Base-by-base conservation (phyloP, 2,329 filamentous ascomycete species). In the Aspergillus versicolor region DNA sequence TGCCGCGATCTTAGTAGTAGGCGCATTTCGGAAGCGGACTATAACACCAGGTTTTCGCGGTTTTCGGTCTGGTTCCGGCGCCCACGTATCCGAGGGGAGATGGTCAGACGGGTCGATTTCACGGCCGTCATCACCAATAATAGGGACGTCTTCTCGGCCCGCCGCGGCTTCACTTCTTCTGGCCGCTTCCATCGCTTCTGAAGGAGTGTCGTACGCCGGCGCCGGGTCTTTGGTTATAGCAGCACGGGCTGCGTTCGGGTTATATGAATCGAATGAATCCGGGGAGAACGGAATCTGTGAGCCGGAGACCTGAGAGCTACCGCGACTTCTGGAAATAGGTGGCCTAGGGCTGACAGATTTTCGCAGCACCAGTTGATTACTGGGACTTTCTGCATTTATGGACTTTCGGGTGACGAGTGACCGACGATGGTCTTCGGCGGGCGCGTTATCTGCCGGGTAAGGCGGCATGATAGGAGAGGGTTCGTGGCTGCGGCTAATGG, bases 71-170 rank as follows among this genome's bases (percentile, higher is more conserved):
- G 85, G 85, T 65, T 88, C 85, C 1, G 85, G 85, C 0, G 85
- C 85, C 85, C 85, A 88, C 2, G 83, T 84, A 60, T 86, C 82
- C 3, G 85, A 78, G 1, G 85, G 85, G 2, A 88, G 76, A 66
- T 88, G 84, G 67, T 88, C 85, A 0, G 84, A 86, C 4, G 85
- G 85, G 69, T 88, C 85, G 63, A 88, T 86, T 55, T 85, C 81
- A 34, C 84, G 79, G 15, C 85, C 85, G 66, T 86, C 83, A 65
- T 84, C 84, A 17, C 82, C 84, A 43, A 87, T 83, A 54, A 88
- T 86, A 7, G 85, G 84, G 2, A 81, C 82, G 40, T 80, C 70
- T 43, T 81, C 77, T 21, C 79, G 74, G 53, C 69, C 53, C 48
- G 72, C 65, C 58, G 75, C 73, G 6, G 71, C 63, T 53, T 79